A percentile compares a stretch with the other conserved stretches of the same genome.
These are phyloP conservation scores for Sutorius australiensis DNA, from an alignment of 768 basidiomycete genomes.

Conservation along the genomic window DNA sequence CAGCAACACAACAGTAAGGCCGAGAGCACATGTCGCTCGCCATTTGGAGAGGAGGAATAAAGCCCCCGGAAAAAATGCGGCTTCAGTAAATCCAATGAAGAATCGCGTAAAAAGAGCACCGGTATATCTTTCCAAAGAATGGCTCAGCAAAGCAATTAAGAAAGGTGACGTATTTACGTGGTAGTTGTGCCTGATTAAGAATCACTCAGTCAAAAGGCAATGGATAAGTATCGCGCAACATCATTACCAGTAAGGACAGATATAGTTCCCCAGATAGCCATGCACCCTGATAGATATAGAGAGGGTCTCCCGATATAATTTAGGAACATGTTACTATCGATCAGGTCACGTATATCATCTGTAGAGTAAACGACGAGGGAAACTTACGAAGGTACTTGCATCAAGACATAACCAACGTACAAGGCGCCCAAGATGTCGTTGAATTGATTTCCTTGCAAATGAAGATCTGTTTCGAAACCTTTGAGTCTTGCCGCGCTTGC, in stretches of 20 bases:
- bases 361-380: background rate
- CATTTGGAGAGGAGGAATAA: conserved; percentile 35
- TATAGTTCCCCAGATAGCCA: conserved; percentile 68
- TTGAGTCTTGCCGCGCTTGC: conserved; percentile 65
- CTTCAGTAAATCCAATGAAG: conserved; percentile 72
- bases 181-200: conserved; percentile 38
- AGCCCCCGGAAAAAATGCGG: conserved; percentile 69
- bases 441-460: conserved; percentile 59
- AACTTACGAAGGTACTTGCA: conserved; percentile 74
- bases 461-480: conserved; percentile 67
- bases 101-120: conserved; percentile 67
- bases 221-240: conserved; percentile 1
- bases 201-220: background rate
- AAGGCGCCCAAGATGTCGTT: conserved; percentile 64
- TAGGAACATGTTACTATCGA: conserved; percentile 62
- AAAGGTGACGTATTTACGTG: conserved; percentile 22
- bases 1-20: conserved; percentile 39
- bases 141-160: background rate
- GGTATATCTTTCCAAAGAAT: conserved; percentile 46
- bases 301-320: conserved; percentile 67
- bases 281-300: conserved; percentile 60
- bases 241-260: conserved; percentile 50
- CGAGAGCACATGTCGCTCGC: conserved; percentile 26
- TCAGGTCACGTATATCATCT: background rate
- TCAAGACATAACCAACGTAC: conserved; percentile 70